Base-by-base conservation (phyloP, 2,329 filamentous ascomycete genomes). In the Monosporascus sp. region DNA sequence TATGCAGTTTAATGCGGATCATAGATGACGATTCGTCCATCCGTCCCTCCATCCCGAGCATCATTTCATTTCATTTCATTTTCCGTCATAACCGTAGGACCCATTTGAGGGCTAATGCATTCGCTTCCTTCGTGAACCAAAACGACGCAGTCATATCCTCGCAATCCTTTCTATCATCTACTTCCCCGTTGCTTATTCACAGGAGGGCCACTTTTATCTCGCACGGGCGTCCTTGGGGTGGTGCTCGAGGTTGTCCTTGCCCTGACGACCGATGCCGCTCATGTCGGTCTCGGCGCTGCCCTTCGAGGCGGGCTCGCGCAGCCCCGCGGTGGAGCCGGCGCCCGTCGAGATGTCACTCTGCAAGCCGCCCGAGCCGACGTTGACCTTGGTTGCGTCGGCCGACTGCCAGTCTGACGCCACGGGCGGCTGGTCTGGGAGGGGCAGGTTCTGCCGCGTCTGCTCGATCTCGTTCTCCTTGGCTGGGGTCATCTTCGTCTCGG, bases 331-430 rank as follows among this genome's bases (percentile, higher is more conserved):
- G 14, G 79, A 72, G 2, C 70, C 75, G 20, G 69, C 69, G 40
- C 74, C 77, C 0, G 75, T 77, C 4, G 82, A 80, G 46, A 84
- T 71, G 56, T 80, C 77, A 50, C 74, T 79, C 60, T 79, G 68
- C 2, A 77, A 61, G 51, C 78, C 71, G 20, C 87, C 86, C 37
- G 84, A 82, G 58, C 87, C 87, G 48, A 89, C 83, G 65, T 89
- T 87, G 66, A 89, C 84, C 52, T 74, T 89, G 57, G 81, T 74
- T 35, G 78, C 78, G 63, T 93, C 88, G 49, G 80, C 76, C 0
- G 86, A 89, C 68, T 92, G 85, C 79, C 85, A 91, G 77, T 94
- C 89, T 5, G 87, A 88, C n/a, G 83, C 74, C n/a, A 72, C 74
- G 1, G 88, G 88, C 22, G 89, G 89, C 60, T 92, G 78, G 2